Percentiles rank a stretch among this genome's conserved stretches.
phyloP scores from a whole-genome alignment of 2,329 filamentous ascomycete genomes.

The Sporothrix dimorphospora region DNA sequence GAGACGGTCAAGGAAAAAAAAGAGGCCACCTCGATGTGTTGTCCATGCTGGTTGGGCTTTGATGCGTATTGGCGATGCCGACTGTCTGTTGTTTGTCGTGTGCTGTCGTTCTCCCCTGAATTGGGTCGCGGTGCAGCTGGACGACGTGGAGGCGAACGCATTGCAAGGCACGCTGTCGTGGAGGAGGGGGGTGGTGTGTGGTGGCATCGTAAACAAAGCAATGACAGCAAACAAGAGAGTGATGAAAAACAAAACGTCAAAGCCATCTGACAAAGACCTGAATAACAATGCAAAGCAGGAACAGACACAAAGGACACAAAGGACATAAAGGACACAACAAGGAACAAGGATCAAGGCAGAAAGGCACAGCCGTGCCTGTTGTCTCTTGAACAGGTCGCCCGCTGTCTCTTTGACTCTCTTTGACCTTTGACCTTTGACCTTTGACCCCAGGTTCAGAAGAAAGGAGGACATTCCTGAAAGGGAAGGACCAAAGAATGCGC shows the following conservation, averaged over 20 bases:
- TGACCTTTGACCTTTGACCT: background rate
- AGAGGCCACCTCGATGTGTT: background rate
- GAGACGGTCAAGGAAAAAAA: background rate
- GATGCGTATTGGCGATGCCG: background rate
- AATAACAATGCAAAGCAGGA: background rate
- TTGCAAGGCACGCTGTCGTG: background rate
- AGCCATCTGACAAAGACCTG: background rate
- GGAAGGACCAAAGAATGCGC: conserved; percentile 20
- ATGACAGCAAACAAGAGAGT: too few relatives aligned
- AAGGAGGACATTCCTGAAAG: conserved; percentile 4
- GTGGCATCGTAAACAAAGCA: background rate
- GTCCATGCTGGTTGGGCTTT: background rate
- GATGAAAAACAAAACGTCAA: background rate
- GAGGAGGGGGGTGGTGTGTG: background rate
- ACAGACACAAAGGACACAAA: background rate
- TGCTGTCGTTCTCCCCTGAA: background rate
- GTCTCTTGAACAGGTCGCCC: background rate
- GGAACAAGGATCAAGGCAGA: background rate
- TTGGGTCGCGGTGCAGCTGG: background rate
- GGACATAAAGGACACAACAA: too few relatives aligned
- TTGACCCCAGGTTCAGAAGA: conserved; percentile 8
- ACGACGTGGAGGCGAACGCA: background rate
- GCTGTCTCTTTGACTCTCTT: background rate
- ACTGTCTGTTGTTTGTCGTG: background rate
- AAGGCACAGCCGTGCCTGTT: background rate